Evolutionary conservation across 352 stramenopile species (phyloP), one percentile per base, ranked within the genome.

Genomic region (Globisporangium cystogenes): DNA sequence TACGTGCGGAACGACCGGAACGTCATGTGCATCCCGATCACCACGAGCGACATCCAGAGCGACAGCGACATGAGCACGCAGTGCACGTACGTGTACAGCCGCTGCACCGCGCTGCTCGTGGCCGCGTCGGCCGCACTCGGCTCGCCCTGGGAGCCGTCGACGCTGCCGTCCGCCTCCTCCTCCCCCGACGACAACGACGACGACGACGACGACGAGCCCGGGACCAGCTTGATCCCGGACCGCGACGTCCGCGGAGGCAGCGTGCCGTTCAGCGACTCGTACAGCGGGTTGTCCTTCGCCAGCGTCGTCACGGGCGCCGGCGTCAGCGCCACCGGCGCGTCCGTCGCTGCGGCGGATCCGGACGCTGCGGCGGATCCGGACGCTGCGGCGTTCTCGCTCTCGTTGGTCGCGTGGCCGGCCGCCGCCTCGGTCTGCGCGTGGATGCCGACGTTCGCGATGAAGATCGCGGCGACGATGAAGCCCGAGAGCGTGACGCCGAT

Each of bases 1-100:
- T 89, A 89, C 26, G 74, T 89, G 23, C 78, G 78, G 53, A 89
- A 89, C 43, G 75, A 84, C 21, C 66, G 70, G 65, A 89, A 89
- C 33, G 70, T 84, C 23, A 84, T 62, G 63, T 89, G 75, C 73
- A 89, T 85, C 44, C 69, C 76, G 48, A 89, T 81, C 27, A 89
- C 75, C 18, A 89, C 74, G 20, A 89, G 73, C 33, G 75, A 87
- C 62, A 87, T 79, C 78, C 78, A 89, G 29, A 89, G 51, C 51
- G 78, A 89, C 37, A 89, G 50, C 51, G 76, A 78, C 78, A 89
- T 87, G 29, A 89, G 65, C 48, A 87, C 66, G 44, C 75, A 87
- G 62, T 89, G 78, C 23, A 77, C 65, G 58, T 89, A 89, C 47
- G 76, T 86, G 54, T 79, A 82, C 57, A 67, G 39, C n/a, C 72